Evolutionary conservation across 2,329 filamentous ascomycete genomes (phyloP), one percentile per base, ranked within the genome.

Genomic region (Ceratocystis colombiana): DNA sequence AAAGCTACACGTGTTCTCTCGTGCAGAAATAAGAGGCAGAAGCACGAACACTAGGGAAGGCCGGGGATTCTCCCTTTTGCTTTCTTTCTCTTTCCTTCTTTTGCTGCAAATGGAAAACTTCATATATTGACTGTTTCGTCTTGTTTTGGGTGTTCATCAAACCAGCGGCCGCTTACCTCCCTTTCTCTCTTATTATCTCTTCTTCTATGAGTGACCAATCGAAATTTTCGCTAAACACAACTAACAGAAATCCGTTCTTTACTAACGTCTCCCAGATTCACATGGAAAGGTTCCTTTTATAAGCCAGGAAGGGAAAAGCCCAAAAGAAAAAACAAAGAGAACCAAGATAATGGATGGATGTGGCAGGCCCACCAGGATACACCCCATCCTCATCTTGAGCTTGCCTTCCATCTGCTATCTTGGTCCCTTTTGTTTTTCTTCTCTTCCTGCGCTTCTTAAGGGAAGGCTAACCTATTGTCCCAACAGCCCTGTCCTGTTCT

Each of bases 391-490:
- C 6, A 6, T 6, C 53, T 30, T 33, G 0, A 30, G 4, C 50
- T 45, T 64, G 2, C 30, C 37, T 22, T 59, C 2, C 17, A 53
- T 22, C 41, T 46, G 15, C 20, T 45, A 17, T 45, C 15, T 41
- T 48, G 5, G 8, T 28, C 10, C n/a, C 22, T 63, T 25, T 15
- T 28, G 25, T 8, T 48, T 33, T 37, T 50, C 61, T 25, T 41
- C 41, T 53, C 46, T 15, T 50, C 25, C 30, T 53, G 59, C n/a
- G 20, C 46, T 53, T 28, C 25, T 41, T 30, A 25, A 25, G 50
- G 62, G 46, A 41, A 37, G 30, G 17, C 30, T 64, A 55, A 64
- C 53, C 30, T 48, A 48, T 64, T 46, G 62, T 64, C 62, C 55
- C 62, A 17, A 53, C 30, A 37, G 50, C 46, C 33, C 22, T 41